Conservation (phyloP, 805 yeast species). For the Vanderwaltozyma yarrowii region DNA sequence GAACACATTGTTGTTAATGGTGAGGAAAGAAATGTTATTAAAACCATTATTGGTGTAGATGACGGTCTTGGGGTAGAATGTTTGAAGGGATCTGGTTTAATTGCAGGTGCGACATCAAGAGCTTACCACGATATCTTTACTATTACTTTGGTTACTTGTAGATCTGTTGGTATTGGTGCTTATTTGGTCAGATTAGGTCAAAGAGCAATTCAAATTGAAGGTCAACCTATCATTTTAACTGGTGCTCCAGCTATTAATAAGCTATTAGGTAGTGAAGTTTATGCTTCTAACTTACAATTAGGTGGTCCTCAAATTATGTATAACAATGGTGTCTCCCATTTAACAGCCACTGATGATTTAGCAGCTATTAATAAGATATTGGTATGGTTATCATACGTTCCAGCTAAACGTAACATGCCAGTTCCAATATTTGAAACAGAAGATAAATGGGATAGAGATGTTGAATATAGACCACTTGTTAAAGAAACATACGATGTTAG, state of each 20-base stretch:
- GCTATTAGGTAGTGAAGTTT: conserved; percentile 92
- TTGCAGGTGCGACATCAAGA: conserved; percentile 97
- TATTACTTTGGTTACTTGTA: conserved; percentile 95
- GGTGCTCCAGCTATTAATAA: conserved; percentile 99
- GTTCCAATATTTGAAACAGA: conserved; percentile 78
- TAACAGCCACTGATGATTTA: conserved; percentile 93
- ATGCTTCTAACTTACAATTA: conserved; percentile 90
- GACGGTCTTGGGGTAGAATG: conserved; percentile 99
- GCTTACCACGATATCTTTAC: conserved; percentile 98
- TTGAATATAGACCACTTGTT: conserved; percentile 67
- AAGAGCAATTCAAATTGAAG: conserved; percentile 97
- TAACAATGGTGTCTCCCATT: conserved; percentile 94
- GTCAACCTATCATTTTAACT: conserved; percentile 95
- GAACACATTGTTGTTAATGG: conserved; percentile 80
- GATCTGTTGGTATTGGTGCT: conserved; percentile 99
- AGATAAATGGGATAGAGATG: conserved; percentile 90
- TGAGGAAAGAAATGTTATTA: conserved; percentile 70
- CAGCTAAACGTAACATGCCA: conserved; percentile 81
- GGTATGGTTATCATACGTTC: conserved; percentile 93
- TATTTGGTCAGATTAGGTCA: conserved; percentile 96
- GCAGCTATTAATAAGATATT: conserved; percentile 93
- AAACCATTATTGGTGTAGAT: conserved; percentile 82
- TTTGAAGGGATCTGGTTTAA: conserved; percentile 94
- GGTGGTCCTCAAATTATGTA: conserved; percentile 99
- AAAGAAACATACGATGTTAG: conserved; percentile 81